A percentile compares a stretch with the other conserved stretches of the same genome.
These are phyloP conservation scores for Fusarium guadeloupense DNA, from an alignment of 2,329 filamentous ascomycete genomes.

Conservation along the genomic window DNA sequence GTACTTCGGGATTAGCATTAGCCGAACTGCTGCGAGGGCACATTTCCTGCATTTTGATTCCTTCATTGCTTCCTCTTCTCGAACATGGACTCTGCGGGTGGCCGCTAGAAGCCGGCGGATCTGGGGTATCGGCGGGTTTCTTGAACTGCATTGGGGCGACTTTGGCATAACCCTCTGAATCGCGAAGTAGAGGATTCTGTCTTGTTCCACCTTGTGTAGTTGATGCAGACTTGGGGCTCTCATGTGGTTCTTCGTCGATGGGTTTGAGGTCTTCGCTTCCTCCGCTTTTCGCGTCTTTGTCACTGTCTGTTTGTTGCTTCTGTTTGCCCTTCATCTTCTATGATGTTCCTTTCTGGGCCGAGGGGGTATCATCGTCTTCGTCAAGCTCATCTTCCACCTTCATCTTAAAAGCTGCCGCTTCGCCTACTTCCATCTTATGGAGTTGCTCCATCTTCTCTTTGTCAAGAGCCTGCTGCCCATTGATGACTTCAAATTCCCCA, in stretches of 20 bases:
- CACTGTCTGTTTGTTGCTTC: not conserved
- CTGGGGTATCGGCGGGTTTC: no score
- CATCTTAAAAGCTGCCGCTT: constrained; percentile 61
- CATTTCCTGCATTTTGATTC: not conserved
- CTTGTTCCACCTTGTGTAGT: not conserved
- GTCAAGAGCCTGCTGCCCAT: constrained; percentile 55
- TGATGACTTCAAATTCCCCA: constrained; percentile 57
- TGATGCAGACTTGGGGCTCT: not conserved
- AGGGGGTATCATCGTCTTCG: constrained; percentile 49
- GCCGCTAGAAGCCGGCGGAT: not conserved
- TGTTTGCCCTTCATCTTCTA: constrained; percentile 43
- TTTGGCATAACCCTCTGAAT: not conserved
- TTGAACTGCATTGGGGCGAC: not conserved
- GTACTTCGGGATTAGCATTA: not conserved
- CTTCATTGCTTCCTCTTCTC: not conserved
- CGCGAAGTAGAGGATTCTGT: not conserved
- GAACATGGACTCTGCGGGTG: not conserved
- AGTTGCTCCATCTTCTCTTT: constrained; percentile 62
- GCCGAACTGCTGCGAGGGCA: not conserved
- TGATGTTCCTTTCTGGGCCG: constrained; percentile 43
- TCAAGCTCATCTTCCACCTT: constrained; percentile 52
- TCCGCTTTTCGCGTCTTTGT: not conserved
- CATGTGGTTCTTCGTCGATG: not conserved
- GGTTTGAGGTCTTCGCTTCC: not conserved
- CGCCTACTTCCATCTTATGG: constrained; percentile 68